Evolutionary conservation across 148 eudicot species (phyloP), one percentile per base, ranked within the genome.

Genomic region (Rhododendron henanense): DNA sequence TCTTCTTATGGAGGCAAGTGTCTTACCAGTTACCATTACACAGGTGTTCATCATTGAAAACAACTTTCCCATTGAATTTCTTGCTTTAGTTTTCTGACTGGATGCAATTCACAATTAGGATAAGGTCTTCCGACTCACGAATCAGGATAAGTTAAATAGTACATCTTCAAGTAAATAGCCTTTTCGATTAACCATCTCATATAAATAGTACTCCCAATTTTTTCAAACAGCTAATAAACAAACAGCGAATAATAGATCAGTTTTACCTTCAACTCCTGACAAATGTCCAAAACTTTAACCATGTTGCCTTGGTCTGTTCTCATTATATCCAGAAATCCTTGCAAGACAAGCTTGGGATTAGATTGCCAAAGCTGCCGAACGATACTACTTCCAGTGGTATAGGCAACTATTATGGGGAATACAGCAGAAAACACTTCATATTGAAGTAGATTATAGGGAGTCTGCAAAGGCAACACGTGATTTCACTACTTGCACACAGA

Each of bases 211-310:
- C 7, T 41, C 45, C 45, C 45, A 41, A 41, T 41, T 41, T 41
- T 39, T 41, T 41, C 45, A 41, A 41, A 41, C 33, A 41, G 31
- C 31, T 44, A 80, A 80, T 21, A 50, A 81, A 37, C 45, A 41
- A 41, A 41, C 33, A 41, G 31, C 31, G 63, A 80, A 80, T 21
- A 50, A 81, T 5, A 33, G 83, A 55, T 78, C 61, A 33, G 19
- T 76, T 78, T 82, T 59, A 82, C 84, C 84, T 59, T 82, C 50
- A 82, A 6, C 84, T 82, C 84, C 47, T 82, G 84, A 69, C 84
- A 82, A 37, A 59, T 59, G 48, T 82, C 84, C 84, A 82, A 59
- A 41, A 41, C 45, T 41, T 41, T 41, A 41, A 41, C 45, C 45
- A 41, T 41, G 45, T 5, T 41, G 45, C 45, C 45, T 41, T 41